A percentile compares a stretch with the other conserved stretches of the same genome.
Conservation (phyloP, 2,329 filamentous ascomycete genomes). For the Trichoderma guizhouense region DNA sequence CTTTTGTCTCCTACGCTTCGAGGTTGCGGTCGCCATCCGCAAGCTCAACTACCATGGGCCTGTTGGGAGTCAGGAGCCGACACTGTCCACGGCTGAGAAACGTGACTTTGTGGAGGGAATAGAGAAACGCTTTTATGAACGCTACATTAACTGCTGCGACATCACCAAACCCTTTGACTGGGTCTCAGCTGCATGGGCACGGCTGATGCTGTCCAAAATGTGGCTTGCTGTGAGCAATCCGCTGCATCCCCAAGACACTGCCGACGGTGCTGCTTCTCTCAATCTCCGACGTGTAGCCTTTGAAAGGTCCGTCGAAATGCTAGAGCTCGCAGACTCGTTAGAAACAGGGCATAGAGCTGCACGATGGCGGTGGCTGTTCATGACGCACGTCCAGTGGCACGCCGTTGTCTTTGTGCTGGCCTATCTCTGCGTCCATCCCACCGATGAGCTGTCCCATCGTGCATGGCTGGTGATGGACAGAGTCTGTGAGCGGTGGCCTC, state of each 20-base stretch:
- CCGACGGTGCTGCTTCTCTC: background rate
- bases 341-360: constrained; percentile 50
- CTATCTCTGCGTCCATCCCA: constrained; percentile 45
- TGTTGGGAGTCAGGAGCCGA: background rate
- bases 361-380: constrained; percentile 64
- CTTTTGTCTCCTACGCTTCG: background rate
- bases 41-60: background rate
- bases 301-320: constrained; percentile 51
- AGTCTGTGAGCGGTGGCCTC: background rate
- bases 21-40: background rate
- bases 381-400: constrained; percentile 64
- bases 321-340: constrained; percentile 58
- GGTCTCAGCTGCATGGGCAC: background rate
- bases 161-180: background rate
- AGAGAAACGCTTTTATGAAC: background rate
- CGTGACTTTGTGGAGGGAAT: background rate
- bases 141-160: background rate
- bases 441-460: background rate
- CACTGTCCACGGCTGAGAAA: background rate
- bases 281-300: background rate
- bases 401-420: constrained; percentile 59
- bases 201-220: background rate
- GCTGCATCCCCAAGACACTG: background rate
- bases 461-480: background rate
- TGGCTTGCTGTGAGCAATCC: constrained; percentile 7